Conservation (phyloP, 1,284 basidiomycete genomes). For the Moniliophthora roreri region DNA sequence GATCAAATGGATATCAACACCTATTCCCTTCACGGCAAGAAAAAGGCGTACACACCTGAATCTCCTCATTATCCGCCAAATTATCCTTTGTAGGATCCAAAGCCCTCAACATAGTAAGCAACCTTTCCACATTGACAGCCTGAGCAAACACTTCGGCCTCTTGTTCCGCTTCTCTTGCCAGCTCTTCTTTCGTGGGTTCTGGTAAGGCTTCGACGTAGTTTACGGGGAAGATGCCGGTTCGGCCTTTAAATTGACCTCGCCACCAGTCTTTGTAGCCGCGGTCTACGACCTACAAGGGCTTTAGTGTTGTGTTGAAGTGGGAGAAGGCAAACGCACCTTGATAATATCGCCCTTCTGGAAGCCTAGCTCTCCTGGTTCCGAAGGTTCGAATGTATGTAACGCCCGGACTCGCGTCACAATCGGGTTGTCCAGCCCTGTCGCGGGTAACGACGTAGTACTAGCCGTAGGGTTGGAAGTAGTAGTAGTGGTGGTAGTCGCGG, state of each 20-base stretch:
- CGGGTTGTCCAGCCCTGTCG: conserved; percentile 32
- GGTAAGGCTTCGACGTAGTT: conserved; percentile 96
- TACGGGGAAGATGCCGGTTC: conserved; percentile 97
- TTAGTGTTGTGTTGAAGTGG: not conserved
- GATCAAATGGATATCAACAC: too few relatives aligned
- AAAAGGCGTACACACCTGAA: conserved; percentile 59
- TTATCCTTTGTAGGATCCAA: conserved; percentile 72
- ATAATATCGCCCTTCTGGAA: conserved; percentile 96
- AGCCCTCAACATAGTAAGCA: conserved; percentile 78
- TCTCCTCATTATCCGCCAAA: conserved; percentile 92
- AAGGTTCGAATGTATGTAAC: conserved; percentile 87
- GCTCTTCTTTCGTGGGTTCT: conserved; percentile 78
- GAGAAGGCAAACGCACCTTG: conserved; percentile 57
- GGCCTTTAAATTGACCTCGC: conserved; percentile 90
- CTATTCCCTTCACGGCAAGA: too few relatives aligned
- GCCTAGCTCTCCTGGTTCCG: conserved; percentile 88
- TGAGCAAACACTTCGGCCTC: conserved; percentile 88
- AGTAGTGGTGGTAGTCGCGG: conserved; percentile 13
- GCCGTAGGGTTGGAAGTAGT: not conserved
- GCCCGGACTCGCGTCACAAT: conserved; percentile 86
- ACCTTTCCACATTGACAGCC: conserved; percentile 84
- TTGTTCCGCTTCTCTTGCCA: conserved; percentile 84
- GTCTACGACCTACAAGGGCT: conserved; percentile 88
- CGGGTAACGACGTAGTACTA: conserved; percentile 17
- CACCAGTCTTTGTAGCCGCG: conserved; percentile 98